Conservation (phyloP, 495 filamentous ascomycete species). For the Baudoinia panamericana region DNA sequence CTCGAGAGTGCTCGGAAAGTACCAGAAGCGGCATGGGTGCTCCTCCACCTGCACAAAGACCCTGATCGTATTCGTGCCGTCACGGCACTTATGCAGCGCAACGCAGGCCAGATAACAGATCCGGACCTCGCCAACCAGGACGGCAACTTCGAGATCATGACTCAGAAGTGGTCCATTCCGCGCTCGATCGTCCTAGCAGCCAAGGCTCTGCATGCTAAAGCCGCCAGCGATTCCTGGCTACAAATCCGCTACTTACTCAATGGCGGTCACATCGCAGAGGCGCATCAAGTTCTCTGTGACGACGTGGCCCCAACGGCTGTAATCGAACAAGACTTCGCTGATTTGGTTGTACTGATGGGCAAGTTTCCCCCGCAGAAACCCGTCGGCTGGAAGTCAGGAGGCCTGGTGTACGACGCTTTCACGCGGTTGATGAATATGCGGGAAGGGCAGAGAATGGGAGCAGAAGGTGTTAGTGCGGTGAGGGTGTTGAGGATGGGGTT, state of each 20-base stretch:
- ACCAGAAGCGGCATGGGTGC: slow-evolving; percentile 54
- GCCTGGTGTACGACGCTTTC: slow-evolving; percentile 72
- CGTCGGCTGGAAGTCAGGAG: slow-evolving; percentile 59
- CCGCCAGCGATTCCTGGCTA: slow-evolving; percentile 45
- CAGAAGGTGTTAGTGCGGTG: slow-evolving; percentile 31
- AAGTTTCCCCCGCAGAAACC: slow-evolving; percentile 46
- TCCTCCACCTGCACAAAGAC: slow-evolving; percentile 58
- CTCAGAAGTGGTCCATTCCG: slow-evolving; percentile 51
- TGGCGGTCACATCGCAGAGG: slow-evolving; percentile 62
- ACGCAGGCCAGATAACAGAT: slow-evolving; percentile 25
- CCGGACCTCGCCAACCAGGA: slow-evolving; percentile 39
- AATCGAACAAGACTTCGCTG: slow-evolving; percentile 60
- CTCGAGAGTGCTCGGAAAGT: slow-evolving; percentile 49
- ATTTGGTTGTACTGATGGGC: slow-evolving; percentile 47
- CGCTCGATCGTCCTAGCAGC: slow-evolving; percentile 72
- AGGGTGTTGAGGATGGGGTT: slow-evolving; percentile 50
- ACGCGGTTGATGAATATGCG: slow-evolving; percentile 43
- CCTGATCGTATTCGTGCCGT: slow-evolving; percentile 51
- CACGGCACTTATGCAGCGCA: slow-evolving; percentile 52
- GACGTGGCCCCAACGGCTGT: slow-evolving; percentile 67
- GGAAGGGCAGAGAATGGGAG: slow-evolving; percentile 23
- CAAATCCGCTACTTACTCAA: slow-evolving; percentile 66
- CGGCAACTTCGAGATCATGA: slow-evolving; percentile 37
- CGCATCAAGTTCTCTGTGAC: slow-evolving; percentile 65
- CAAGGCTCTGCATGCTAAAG: slow-evolving; percentile 68